A percentile compares a stretch with the other conserved stretches of the same genome.
These are phyloP conservation scores for Trichophyton equinum DNA, from an alignment of 2,329 filamentous ascomycete genomes.

Conservation along the genomic window DNA sequence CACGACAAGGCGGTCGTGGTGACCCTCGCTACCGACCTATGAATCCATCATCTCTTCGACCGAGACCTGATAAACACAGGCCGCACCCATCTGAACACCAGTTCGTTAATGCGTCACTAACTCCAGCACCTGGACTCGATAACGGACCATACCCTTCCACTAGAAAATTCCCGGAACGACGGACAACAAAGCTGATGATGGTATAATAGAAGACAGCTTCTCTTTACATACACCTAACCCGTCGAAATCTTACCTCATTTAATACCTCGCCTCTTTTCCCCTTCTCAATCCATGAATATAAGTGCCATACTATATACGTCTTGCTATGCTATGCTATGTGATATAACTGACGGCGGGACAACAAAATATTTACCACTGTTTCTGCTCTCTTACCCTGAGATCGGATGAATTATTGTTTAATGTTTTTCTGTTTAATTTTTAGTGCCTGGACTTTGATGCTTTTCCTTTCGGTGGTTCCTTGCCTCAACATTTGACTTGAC, in stretches of 20 bases:
- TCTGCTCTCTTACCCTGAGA: not conserved
- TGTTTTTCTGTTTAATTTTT: conserved; percentile 2
- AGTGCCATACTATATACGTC: not conserved
- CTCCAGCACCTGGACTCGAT: conserved; percentile 15
- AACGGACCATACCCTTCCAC: conserved; percentile 1
- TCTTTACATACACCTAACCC: not conserved
- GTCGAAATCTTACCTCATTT: too few species aligned
- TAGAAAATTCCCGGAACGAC: conserved; percentile 36
- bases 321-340: not conserved
- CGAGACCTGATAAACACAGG: not conserved
- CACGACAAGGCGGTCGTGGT: conserved; percentile 13
- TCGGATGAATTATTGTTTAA: not conserved
- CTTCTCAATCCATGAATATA: not conserved
- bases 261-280: not conserved
- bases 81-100: conserved; percentile 3
- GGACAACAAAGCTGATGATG: conserved; percentile 39
- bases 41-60: conserved; percentile 2
- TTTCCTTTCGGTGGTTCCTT: not conserved
- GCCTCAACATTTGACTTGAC: not conserved
- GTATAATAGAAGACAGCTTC: conserved; percentile 18
- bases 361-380: not conserved
- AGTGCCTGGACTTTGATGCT: not conserved
- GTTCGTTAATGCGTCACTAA: conserved; percentile 5
- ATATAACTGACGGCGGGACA: not conserved
- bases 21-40: conserved; percentile 4